These are phyloP conservation scores for Claviceps paspali DNA, from an alignment of 2,329 filamentous ascomycete species.

Conservation along the genomic window DNA sequence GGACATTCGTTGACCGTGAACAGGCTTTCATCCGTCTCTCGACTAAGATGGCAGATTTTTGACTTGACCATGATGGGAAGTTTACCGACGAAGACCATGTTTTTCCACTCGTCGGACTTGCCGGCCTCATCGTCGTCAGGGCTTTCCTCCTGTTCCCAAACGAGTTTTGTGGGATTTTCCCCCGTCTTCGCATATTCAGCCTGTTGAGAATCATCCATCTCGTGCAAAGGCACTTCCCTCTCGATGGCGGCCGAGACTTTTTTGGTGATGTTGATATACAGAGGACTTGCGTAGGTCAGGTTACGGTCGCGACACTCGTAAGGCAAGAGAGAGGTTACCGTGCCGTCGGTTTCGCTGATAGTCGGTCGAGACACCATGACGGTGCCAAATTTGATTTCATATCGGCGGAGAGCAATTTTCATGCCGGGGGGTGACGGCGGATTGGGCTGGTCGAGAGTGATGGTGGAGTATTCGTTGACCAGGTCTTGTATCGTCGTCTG, in stretches of 20 bases:
- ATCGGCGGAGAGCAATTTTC: slow-evolving; percentile 73
- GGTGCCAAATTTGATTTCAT: slow-evolving; percentile 87
- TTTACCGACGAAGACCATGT: slow-evolving; percentile 83
- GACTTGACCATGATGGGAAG: slow-evolving; percentile 97
- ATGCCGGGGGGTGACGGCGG: slow-evolving; percentile 61
- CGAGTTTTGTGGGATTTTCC: slow-evolving; percentile 40
- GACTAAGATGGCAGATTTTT: slow-evolving; percentile 79
- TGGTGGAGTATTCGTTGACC: slow-evolving; percentile 77
- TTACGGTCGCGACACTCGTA: slow-evolving; percentile 95
- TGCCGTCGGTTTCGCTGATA: slow-evolving; percentile 85
- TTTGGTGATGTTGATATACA: slow-evolving; percentile 80
- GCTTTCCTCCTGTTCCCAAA: slow-evolving; percentile 45
- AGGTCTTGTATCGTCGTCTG: slow-evolving; percentile 88
- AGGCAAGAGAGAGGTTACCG: slow-evolving; percentile 69
- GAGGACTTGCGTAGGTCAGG: slow-evolving; percentile 82
- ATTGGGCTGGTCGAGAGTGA: slow-evolving; percentile 87
- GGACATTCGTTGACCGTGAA: slow-evolving; percentile 93
- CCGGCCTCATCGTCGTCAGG: slow-evolving; percentile 35
- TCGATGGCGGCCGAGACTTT: slow-evolving; percentile 74
- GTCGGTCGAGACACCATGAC: slow-evolving; percentile 81
- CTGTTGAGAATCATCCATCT: slow-evolving; percentile 52
- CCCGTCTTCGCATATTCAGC: slow-evolving; percentile 38
- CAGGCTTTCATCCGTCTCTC: slow-evolving; percentile 69
- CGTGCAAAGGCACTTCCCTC: slow-evolving; percentile 47
- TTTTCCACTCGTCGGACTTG: slow-evolving; percentile 40